Base-by-base conservation (phyloP, 2,329 filamentous ascomycete genomes). In the Alternaria sp. region DNA sequence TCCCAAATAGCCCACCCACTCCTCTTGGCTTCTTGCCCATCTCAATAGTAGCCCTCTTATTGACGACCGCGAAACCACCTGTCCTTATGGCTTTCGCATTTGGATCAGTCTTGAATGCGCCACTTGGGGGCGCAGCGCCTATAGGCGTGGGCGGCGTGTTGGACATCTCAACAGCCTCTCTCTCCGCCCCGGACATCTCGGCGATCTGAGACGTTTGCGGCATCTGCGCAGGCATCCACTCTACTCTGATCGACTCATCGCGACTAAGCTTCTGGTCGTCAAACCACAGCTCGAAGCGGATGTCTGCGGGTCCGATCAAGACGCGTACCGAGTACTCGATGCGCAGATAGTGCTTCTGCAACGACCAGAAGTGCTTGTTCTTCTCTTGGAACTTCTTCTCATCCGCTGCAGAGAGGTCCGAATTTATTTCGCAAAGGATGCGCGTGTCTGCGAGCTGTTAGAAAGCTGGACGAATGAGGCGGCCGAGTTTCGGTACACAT, bases 231-330 rank as follows among this genome's bases (percentile, higher is more conserved):
- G 77, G 67, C 4, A 68, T 46, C 77, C 77, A 80, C 9, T 79
- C 75, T 0, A 81, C 77, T n/a, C 67, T 73, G n/a, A 80, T 78
- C 1, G 75, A 72, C 23, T 78, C 69, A 49, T 79, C 77, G 9
- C 70, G 69, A 45, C 71, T 75, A 5, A 80, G 68, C 57, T 79
- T 80, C 32, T 76, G 72, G 30, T 74, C 74, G 26, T 79, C 69
- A 59, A 77, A 77, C 77, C 79, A 81, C 1, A 81, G 72, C 67
- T 80, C 79, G 58, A 81, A 81, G 4, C 70, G 68, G 7, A 81
- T 70, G 32, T 81, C 79, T 0, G 80, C 80, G 0, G 79, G 78
- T 0, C 79, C 80, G 23, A 81, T 76, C 44, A 79, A 63, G 12
- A 81, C 79, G n/a, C 74, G 70, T 3, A 82, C 70, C 12, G 77